Conservation (phyloP, 1,284 basidiomycete species). For the Heterobasidion occidentale region DNA sequence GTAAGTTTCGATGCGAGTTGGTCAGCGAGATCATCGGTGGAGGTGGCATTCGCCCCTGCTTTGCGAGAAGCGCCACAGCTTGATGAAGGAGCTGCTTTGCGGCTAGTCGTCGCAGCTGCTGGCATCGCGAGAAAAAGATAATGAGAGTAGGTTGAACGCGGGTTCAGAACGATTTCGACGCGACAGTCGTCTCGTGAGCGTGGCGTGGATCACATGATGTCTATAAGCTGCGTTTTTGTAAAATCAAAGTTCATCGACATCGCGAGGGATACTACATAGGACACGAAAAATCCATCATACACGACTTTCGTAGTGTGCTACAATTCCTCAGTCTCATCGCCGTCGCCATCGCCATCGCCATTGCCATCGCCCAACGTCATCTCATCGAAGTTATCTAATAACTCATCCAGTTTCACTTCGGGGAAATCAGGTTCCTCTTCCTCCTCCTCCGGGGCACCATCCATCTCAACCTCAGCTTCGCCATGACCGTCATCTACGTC, state of each 20-base stretch:
- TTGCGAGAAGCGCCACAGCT: neutral
- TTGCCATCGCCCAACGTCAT: constrained; percentile 49
- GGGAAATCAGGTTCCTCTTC: constrained; percentile 92
- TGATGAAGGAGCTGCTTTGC: neutral
- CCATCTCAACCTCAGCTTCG: constrained; percentile 18
- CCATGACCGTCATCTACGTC: constrained; percentile 52
- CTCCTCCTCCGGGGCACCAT: constrained; percentile 41
- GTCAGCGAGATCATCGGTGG: constrained; percentile 10
- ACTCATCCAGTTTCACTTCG: constrained; percentile 79
- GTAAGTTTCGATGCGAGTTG: constrained; percentile 10
- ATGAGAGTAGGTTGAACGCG: neutral
- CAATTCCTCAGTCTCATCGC: no score
- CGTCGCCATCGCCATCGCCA: no score
- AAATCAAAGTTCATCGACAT: neutral
- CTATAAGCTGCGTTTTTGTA: neutral
- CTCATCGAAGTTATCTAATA: constrained; percentile 90
- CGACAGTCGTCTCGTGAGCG: neutral
- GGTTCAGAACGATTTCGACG: neutral
- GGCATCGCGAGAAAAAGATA: neutral
- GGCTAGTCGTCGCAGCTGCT: neutral
- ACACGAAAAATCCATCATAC: neutral
- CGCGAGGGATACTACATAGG: neutral
- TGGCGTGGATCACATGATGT: neutral
- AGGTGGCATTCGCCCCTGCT: neutral
- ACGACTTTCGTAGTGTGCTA: neutral